Conservation (phyloP, 2,329 filamentous ascomycete genomes). For the Penicillium oxalicum region DNA sequence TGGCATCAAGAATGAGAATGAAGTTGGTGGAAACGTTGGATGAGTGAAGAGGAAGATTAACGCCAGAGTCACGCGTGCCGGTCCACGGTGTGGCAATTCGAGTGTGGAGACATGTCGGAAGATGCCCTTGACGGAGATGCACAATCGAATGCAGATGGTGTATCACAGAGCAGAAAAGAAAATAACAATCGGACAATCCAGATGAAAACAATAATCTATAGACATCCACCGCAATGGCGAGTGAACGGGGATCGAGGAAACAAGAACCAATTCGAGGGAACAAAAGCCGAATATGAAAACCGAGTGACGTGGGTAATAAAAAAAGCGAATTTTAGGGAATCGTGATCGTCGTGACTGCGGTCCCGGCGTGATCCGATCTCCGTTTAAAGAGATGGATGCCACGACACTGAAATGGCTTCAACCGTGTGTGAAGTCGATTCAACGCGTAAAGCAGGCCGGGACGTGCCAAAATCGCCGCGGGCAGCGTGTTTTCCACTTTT, state of each 20-base stretch:
- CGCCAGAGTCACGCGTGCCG: conserved; percentile 17
- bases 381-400: background rate
- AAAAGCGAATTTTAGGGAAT: conserved; percentile 25
- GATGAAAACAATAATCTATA: conserved; percentile 32
- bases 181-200: conserved; percentile 19
- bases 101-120: background rate
- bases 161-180: conserved; percentile 27
- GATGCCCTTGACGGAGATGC: conserved; percentile 6
- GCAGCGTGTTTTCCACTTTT: conserved; percentile 30
- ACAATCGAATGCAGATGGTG: conserved; percentile 23
- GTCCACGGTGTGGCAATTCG: background rate
- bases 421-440: background rate
- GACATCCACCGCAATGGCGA: conserved; percentile 31
- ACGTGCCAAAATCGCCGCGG: conserved; percentile 24
- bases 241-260: conserved; percentile 22
- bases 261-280: conserved; percentile 21
- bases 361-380: conserved; percentile 9
- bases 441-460: conserved; percentile 16
- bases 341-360: conserved; percentile 35
- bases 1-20: conserved; percentile 12
- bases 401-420: background rate
- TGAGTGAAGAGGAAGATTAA: conserved; percentile 21
- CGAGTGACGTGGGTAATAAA: conserved; percentile 24
- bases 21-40: conserved; percentile 7
- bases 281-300: conserved; percentile 35